Percentiles rank a stretch among this genome's conserved stretches.
Evolutionary conservation across 2,329 filamentous ascomycete species (phyloP).

Genomic region (Fusarium buharicum): DNA sequence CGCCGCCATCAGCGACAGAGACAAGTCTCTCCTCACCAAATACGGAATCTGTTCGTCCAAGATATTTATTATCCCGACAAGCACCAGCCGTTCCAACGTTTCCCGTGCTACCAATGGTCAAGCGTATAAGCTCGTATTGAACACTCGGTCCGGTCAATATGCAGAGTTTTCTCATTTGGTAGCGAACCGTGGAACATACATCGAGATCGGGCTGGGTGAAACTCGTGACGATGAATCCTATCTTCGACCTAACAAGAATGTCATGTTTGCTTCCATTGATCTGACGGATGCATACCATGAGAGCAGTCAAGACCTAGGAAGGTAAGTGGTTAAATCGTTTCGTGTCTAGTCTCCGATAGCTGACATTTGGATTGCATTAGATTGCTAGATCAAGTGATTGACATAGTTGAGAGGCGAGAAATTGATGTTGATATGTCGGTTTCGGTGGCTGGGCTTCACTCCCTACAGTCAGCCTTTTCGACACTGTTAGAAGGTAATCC

Average conservation of each 20-base stretch:
- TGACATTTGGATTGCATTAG: constrained; percentile 14
- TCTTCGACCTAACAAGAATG: constrained; percentile 31
- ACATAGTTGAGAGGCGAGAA: constrained; percentile 21
- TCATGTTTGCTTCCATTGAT: constrained; percentile 41
- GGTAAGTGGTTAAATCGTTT: constrained; percentile 13
- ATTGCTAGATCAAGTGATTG: constrained; percentile 22
- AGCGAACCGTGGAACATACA: constrained; percentile 32
- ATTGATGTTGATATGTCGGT: constrained; percentile 11
- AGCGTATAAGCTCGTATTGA: constrained; percentile 32
- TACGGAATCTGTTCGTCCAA: constrained; percentile 29
- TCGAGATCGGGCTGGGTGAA: constrained; percentile 30
- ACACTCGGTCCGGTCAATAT: constrained; percentile 33
- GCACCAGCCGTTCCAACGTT: constrained; percentile 4
- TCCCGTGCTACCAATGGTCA: constrained; percentile 19
- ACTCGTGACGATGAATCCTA: neutral
- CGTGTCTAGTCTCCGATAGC: neutral
- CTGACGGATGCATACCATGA: constrained; percentile 34
- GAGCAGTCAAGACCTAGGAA: constrained; percentile 28
- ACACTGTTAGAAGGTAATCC: constrained; percentile 5
- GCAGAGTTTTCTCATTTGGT: constrained; percentile 31
- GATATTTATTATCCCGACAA: constrained; percentile 17
- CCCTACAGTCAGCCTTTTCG: constrained; percentile 20
- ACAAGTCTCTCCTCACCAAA: constrained; percentile 29
- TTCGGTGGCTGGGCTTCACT: constrained; percentile 23
- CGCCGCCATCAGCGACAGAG: constrained; percentile 19